phyloP scores from a whole-genome alignment of 106 monocot genomes.

The Hemerocallis citrina region DNA sequence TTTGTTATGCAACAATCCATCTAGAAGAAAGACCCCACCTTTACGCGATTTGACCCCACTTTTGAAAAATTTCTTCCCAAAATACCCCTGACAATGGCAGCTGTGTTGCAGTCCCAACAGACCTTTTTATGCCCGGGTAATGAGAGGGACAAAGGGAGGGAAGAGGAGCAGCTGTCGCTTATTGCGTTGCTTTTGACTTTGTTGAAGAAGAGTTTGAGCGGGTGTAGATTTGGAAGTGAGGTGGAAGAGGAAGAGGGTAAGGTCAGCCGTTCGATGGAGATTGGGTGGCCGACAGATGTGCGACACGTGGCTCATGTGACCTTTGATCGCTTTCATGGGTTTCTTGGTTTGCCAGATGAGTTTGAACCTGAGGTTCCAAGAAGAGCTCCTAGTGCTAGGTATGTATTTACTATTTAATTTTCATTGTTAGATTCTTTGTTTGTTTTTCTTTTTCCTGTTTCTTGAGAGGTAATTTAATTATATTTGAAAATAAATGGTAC shows the following conservation, averaged over 20 bases:
- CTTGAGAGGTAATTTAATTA: too few species aligned
- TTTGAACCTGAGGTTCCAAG: conserved; percentile 57
- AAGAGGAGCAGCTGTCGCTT: conserved; percentile 35
- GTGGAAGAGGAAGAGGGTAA: conserved; percentile 16
- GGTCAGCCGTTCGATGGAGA: conserved; percentile 20
- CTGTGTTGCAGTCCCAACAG: conserved; percentile 25
- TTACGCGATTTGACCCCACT: too few species aligned
- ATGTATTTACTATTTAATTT: too few species aligned
- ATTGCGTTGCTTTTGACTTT: conserved; percentile 33
- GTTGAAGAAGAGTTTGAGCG: conserved; percentile 34
- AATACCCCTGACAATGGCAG: conserved; percentile 29
- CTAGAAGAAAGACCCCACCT: background rate
- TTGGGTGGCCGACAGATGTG: conserved; percentile 18
- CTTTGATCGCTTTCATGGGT: conserved; percentile 68
- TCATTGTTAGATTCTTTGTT: background rate
- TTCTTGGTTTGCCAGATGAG: conserved; percentile 61
- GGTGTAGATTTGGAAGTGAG: conserved; percentile 20
- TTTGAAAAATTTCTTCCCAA: conserved; percentile 2
- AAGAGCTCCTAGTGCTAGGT: conserved; percentile 59
- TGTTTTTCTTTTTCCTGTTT: too few species aligned
- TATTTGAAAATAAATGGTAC: too few species aligned
- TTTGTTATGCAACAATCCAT: too few species aligned
- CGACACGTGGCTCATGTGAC: conserved; percentile 20
- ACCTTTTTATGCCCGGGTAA: conserved; percentile 20
- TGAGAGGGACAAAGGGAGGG: background rate